A percentile compares a stretch with the other conserved stretches of the same genome.
phyloP scores from a whole-genome alignment of 2,329 filamentous ascomycete genomes.

The Aspergillus puulaauensis region DNA sequence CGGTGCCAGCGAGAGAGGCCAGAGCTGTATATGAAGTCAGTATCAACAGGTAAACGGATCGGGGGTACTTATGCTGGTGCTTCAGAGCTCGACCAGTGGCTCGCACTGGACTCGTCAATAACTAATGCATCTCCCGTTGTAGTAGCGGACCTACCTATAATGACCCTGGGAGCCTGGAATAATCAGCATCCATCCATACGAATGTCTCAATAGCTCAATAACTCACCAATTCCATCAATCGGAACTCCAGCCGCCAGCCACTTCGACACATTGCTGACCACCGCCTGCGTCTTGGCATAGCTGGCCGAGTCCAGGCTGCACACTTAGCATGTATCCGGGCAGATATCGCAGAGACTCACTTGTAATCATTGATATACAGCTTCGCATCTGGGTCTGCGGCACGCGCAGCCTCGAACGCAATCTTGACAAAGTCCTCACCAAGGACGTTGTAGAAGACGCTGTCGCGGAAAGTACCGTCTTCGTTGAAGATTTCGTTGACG shows the following conservation, averaged over 20 bases:
- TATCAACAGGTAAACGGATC: neutral
- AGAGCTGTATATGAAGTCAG: constrained; percentile 47
- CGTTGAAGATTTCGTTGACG: constrained; percentile 40
- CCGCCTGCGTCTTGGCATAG: constrained; percentile 58
- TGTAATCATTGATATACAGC: constrained; percentile 73
- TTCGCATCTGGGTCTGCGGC: constrained; percentile 66
- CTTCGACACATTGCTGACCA: constrained; percentile 61
- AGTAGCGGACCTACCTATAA: constrained; percentile 27
- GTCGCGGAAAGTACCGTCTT: constrained; percentile 59
- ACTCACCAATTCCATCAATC: constrained; percentile 61
- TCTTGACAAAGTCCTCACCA: constrained; percentile 67
- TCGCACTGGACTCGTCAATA: constrained; percentile 26
- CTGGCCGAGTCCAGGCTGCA: constrained; percentile 62
- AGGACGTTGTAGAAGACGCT: constrained; percentile 68
- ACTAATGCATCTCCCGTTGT: no score
- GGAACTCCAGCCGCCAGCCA: constrained; percentile 63
- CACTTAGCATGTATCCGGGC: neutral
- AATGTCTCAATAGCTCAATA: constrained; percentile 13
- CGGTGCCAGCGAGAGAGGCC: constrained; percentile 52
- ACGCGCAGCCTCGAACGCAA: constrained; percentile 68
- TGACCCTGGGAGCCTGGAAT: constrained; percentile 56
- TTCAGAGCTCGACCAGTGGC: constrained; percentile 21
- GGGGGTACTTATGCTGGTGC: constrained; percentile 13
- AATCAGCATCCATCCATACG: neutral
- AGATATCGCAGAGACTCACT: constrained; percentile 26